A percentile compares a stretch with the other conserved stretches of the same genome.
phyloP scores from a whole-genome alignment of 306 rosid species.

The Dryas octopetala region DNA sequence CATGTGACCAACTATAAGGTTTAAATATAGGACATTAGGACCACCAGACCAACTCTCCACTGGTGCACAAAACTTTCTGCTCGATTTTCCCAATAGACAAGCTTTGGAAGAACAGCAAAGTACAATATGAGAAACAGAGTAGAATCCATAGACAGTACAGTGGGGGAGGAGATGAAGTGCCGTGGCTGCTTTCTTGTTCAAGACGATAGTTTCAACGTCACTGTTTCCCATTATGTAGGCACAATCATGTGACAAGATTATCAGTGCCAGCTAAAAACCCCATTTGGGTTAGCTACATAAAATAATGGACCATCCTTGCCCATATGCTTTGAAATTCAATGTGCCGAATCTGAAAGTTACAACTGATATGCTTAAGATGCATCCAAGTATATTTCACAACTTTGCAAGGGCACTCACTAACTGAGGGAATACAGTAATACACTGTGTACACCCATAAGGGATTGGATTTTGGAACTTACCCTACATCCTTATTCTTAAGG shows the following conservation, averaged over 20 bases:
- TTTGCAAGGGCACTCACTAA: no score
- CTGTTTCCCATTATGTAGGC: background rate
- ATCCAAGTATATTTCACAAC: no score
- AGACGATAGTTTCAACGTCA: background rate
- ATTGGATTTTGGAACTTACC: no score
- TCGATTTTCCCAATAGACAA: background rate
- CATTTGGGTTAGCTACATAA: background rate
- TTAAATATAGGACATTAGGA: slow-evolving; percentile 7
- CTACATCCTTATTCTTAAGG: background rate
- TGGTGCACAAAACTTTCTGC: background rate
- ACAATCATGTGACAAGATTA: background rate
- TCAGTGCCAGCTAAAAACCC: slow-evolving; percentile 4
- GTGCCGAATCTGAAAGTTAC: background rate
- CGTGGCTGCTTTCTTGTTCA: background rate
- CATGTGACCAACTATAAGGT: background rate
- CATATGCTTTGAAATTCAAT: background rate
- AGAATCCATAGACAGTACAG: background rate
- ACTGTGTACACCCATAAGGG: no score
- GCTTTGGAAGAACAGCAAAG: background rate
- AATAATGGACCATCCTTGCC: background rate
- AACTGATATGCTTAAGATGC: no score
- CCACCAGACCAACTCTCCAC: background rate
- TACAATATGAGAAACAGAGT: background rate
- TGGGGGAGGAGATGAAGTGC: background rate
- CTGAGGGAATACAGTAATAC: no score